These are phyloP conservation scores for Backusella tarrabulga DNA, from an alignment of 192 early-diverging fungal genomes.

Conservation along the genomic window DNA sequence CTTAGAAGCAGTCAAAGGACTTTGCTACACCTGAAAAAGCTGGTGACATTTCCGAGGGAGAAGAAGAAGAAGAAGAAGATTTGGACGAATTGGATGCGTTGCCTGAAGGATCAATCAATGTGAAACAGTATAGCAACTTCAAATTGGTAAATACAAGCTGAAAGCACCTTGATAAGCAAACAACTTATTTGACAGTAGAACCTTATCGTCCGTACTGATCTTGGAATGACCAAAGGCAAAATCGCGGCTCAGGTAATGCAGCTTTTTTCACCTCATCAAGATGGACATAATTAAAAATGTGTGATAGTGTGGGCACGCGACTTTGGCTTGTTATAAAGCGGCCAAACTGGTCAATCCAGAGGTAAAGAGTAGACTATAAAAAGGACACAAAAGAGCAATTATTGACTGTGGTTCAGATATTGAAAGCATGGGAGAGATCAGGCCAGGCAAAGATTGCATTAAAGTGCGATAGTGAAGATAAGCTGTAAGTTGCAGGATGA, in stretches of 20 bases:
- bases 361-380: constrained; percentile 17
- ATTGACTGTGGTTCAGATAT: constrained; percentile 27
- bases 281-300: too few relatives aligned
- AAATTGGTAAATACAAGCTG: constrained; percentile 14
- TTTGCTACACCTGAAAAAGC: background rate
- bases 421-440: constrained; percentile 68
- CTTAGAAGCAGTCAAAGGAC: background rate
- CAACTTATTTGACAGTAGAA: background rate
- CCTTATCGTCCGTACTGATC: constrained; percentile 82
- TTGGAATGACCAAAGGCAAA: constrained; percentile 95
- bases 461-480: constrained; percentile 71
- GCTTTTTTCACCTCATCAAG: too few relatives aligned
- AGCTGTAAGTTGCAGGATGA: constrained; percentile 55
- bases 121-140: constrained; percentile 19
- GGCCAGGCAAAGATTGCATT: constrained; percentile 89
- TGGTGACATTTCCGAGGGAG: background rate
- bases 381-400: constrained; percentile 8
- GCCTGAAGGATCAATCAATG: constrained; percentile 15
- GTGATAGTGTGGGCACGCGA: constrained; percentile 82
- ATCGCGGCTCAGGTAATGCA: constrained; percentile 71
- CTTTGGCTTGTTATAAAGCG: constrained; percentile 78
- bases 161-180: background rate
- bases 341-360: constrained; percentile 45
- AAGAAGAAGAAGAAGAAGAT: background rate
- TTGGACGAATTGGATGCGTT: constrained; percentile 9